These are phyloP conservation scores for Nepenthes gracilis DNA, from an alignment of 148 eudicot genomes.

Conservation along the genomic window DNA sequence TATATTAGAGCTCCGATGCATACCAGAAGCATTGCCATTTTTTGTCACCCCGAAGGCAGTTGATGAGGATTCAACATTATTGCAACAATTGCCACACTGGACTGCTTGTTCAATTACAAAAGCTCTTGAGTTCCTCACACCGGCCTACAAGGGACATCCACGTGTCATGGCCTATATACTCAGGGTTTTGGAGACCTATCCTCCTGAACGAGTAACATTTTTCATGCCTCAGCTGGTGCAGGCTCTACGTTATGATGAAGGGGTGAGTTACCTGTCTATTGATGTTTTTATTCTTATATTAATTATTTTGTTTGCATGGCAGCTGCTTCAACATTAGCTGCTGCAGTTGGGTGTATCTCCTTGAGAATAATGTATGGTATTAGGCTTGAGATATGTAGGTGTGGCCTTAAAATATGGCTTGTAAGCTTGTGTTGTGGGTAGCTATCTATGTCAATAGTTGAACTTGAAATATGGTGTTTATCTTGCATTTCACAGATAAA, in stretches of 20 bases:
- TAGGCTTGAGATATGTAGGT: too few relatives aligned
- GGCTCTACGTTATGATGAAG: conserved; percentile 88
- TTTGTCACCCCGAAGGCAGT: conserved; percentile 92
- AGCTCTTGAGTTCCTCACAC: conserved; percentile 85
- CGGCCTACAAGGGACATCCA: conserved; percentile 86
- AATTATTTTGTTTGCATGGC: too few relatives aligned
- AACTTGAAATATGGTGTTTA: too few relatives aligned
- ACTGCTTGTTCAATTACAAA: conserved; percentile 96
- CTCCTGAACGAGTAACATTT: conserved; percentile 85
- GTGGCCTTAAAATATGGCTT: too few relatives aligned
- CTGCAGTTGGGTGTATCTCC: too few relatives aligned
- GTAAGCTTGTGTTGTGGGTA: too few relatives aligned
- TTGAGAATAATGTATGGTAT: too few relatives aligned
- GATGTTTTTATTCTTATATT: background rate
- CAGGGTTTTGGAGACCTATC: conserved; percentile 93
- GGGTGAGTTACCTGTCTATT: conserved; percentile 40
- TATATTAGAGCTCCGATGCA: conserved; percentile 80
- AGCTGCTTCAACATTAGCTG: too few relatives aligned
- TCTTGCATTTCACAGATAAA: too few relatives aligned
- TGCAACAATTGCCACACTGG: conserved; percentile 99
- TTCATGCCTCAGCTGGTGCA: conserved; percentile 99
- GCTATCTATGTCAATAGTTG: too few relatives aligned
- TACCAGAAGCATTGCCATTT: conserved; percentile 88
- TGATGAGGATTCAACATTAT: conserved; percentile 76
- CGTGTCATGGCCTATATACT: conserved; percentile 95